These are phyloP conservation scores for Cajanus cajan DNA, from an alignment of 306 rosid species.

Conservation along the genomic window DNA sequence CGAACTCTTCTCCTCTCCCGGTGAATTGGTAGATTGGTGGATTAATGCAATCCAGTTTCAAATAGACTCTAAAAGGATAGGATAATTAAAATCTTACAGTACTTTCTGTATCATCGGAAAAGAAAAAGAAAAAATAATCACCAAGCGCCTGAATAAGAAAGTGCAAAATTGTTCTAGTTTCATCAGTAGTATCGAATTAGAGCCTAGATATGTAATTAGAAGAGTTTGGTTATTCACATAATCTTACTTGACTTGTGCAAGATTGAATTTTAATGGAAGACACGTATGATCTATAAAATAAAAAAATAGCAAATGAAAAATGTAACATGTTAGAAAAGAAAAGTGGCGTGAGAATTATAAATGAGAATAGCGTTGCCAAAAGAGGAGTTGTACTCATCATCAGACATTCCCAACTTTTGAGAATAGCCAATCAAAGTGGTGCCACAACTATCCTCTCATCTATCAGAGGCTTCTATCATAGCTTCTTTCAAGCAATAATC, in stretches of 20 bases:
- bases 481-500: slow-evolving; percentile 22
- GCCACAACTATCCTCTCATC: not conserved
- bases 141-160: too few species aligned
- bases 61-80: not conserved
- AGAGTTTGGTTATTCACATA: too few species aligned
- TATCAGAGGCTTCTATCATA: not conserved
- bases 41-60: not conserved
- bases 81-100: not conserved
- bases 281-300: too few species aligned
- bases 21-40: not conserved
- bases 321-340: not conserved
- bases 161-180: too few species aligned
- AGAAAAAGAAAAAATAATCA: too few species aligned
- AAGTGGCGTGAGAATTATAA: slow-evolving; percentile 2
- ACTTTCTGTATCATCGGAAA: not conserved
- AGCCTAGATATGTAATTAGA: too few species aligned
- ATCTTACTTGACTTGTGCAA: too few species aligned
- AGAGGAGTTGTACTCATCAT: slow-evolving; percentile 9
- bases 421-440: slow-evolving; percentile 25
- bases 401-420: slow-evolving; percentile 31
- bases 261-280: too few species aligned
- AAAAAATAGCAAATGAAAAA: not conserved
- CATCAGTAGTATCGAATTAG: too few species aligned
- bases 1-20: not conserved
- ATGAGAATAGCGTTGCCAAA: not conserved